A percentile compares a stretch with the other conserved stretches of the same genome.
phyloP scores from a whole-genome alignment of 805 yeast genomes.

The Candida khao-thaluensis region DNA sequence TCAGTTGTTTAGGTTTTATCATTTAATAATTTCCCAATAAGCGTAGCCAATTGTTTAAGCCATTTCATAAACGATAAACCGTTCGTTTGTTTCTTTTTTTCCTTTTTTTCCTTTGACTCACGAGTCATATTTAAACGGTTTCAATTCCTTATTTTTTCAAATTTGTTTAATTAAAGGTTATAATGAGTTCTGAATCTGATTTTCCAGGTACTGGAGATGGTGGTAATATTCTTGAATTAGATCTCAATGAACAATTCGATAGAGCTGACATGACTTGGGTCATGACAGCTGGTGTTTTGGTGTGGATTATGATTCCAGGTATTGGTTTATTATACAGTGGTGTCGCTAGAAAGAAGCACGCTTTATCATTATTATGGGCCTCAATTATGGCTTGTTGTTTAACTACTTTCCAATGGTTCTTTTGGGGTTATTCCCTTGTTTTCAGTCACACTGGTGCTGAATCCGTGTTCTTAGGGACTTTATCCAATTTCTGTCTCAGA shows the following conservation, averaged over 20 bases:
- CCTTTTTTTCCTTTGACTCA: not conserved
- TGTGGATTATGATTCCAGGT: conserved; percentile 97
- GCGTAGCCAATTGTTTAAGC: conserved; percentile 6
- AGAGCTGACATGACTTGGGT: conserved; percentile 85
- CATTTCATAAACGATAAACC: conserved; percentile 1
- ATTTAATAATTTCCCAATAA: conserved; percentile 2
- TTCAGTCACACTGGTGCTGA: conserved; percentile 65
- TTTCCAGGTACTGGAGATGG: conserved; percentile 69
- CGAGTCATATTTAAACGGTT: not conserved
- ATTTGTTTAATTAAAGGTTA: not conserved
- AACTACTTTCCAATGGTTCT: conserved; percentile 93
- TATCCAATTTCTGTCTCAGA: conserved; percentile 77
- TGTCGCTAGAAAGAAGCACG: conserved; percentile 90
- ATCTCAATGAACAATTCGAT: conserved; percentile 69
- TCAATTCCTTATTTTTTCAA: not conserved
- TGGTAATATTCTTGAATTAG: conserved; percentile 72
- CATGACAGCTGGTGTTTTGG: conserved; percentile 72
- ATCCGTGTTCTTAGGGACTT: conserved; percentile 73
- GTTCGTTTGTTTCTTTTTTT: conserved; percentile 2
- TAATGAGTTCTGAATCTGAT: conserved; percentile 26
- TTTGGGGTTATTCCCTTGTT: conserved; percentile 94
- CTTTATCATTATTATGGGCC: conserved; percentile 92
- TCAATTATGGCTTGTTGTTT: conserved; percentile 84
- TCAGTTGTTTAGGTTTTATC: too few relatives aligned
- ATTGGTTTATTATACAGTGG: conserved; percentile 93